A percentile compares a stretch with the other conserved stretches of the same genome.
Conservation (phyloP, 805 yeast species). For the Lachancea thermotolerans region DNA sequence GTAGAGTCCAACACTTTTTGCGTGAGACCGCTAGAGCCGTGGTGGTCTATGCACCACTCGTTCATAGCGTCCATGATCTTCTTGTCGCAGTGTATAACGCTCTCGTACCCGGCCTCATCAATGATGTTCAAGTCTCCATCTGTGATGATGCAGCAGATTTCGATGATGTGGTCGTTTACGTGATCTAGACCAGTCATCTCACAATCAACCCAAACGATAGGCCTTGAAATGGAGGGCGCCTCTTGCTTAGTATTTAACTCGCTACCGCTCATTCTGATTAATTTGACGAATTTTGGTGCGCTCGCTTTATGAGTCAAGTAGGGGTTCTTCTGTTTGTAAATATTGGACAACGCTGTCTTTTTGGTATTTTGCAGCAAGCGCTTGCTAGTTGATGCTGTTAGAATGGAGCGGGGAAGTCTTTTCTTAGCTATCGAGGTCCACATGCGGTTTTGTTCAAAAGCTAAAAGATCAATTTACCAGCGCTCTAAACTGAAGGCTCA, state of each 20-base stretch:
- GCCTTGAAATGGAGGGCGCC: constrained; percentile 16
- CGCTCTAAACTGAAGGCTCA: too few species aligned
- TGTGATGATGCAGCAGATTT: constrained; percentile 84
- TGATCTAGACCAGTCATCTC: constrained; percentile 96
- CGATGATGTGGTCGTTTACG: constrained; percentile 77
- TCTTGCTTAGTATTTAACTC: too few species aligned
- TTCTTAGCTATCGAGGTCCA: too few species aligned
- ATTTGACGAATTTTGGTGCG: not conserved
- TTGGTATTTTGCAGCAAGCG: not conserved
- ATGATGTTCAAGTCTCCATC: constrained; percentile 70
- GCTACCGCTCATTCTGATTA: not conserved
- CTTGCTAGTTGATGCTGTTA: not conserved
- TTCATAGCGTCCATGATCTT: constrained; percentile 63
- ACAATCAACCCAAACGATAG: constrained; percentile 92
- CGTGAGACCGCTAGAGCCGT: constrained; percentile 72
- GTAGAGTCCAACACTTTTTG: constrained; percentile 53
- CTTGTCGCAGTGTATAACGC: constrained; percentile 66
- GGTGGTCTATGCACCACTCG: constrained; percentile 84
- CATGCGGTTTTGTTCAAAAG: too few species aligned
- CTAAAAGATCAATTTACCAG: too few species aligned
- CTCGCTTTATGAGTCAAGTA: not conserved
- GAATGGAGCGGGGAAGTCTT: too few species aligned
- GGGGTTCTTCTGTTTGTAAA: constrained; percentile 1
- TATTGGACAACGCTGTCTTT: not conserved
- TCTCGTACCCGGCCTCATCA: constrained; percentile 69